Evolutionary conservation across 2,329 filamentous ascomycete genomes (phyloP), one percentile per base, ranked within the genome.

Genomic region (Xylariomycetidae sp.): DNA sequence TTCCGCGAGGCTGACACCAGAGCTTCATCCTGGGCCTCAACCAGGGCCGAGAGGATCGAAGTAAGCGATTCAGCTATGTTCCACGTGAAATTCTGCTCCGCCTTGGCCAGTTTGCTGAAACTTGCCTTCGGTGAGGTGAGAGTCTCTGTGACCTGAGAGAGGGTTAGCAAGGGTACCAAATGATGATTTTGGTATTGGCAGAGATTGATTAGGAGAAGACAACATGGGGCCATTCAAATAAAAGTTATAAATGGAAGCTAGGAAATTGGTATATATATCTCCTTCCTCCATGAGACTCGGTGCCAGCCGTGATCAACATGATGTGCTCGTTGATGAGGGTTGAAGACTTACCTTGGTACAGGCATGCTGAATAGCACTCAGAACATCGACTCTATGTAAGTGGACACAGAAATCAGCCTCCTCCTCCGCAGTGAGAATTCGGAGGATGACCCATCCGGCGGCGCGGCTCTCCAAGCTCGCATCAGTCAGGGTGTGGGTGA

Each of bases 341-440:
- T 4, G 18, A 7, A 40, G 50, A 55, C 67, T 54, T 53, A 80
- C 74, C 40, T 66, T 65, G 33, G 66, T 66, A 31, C 68, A 60
- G 11, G 76, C 76, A 51, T 72, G 70, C 37, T 74, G 69, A 37
- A 82, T 67, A 14, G 78, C 75, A 17, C 73, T 76, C 38, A 84
- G 49, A 11, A 82, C 57, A 52, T 82, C 79, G 17, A 74, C 62
- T 27, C 80, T 64, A 48, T 72, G 82, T 37, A 85, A 55, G 45
- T 84, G 78, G 14, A 84, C 62, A 42, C 77, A 80, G 38, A 84
- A 83, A 48, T 82, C 80, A 10, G 72, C 63, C 46, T 81, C 79
- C 53, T 84, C 80, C 49, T 81, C 73, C 41, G 74, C 63, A 3
- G 72, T 74, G 33, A 85, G 63, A 26, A 76, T 69, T 43, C 72